These are phyloP conservation scores for Rhododendron ferrugineum DNA, from an alignment of 148 eudicot species.

Conservation along the genomic window DNA sequence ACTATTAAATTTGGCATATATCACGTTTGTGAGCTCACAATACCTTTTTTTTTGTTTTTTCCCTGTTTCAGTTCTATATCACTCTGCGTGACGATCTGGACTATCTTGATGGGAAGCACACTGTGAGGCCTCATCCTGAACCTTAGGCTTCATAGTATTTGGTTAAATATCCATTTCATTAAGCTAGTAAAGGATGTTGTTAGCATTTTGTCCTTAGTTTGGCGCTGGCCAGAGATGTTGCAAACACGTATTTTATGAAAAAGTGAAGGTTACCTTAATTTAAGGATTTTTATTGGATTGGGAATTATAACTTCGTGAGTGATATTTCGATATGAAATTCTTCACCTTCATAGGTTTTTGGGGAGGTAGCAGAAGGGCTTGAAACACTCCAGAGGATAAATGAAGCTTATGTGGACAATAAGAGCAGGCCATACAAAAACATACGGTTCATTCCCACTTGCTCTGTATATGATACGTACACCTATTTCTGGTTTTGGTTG, in stretches of 20 bases:
- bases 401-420: constrained; percentile 91
- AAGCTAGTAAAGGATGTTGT: not conserved
- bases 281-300: not conserved
- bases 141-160: not conserved
- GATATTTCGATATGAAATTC: not conserved
- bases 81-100: constrained; percentile 88
- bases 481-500: not conserved
- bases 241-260: not conserved
- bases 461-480: not conserved
- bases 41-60: not conserved
- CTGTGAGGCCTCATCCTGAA: constrained; percentile 50
- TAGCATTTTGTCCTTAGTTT: not conserved
- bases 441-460: constrained; percentile 45
- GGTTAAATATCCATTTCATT: not conserved
- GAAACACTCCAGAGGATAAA: constrained; percentile 76
- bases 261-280: not conserved
- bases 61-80: constrained; percentile 66
- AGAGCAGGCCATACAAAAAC: constrained; percentile 76
- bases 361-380: constrained; percentile 89
- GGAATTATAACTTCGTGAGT: not conserved
- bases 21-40: constrained; percentile 7
- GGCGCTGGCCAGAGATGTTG: not conserved
- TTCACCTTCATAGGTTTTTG: constrained; percentile 57
- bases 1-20: not conserved
- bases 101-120: constrained; percentile 91